These are phyloP conservation scores for Fusarium phyllophilum DNA, from an alignment of 2,329 filamentous ascomycete genomes.

Conservation along the genomic window DNA sequence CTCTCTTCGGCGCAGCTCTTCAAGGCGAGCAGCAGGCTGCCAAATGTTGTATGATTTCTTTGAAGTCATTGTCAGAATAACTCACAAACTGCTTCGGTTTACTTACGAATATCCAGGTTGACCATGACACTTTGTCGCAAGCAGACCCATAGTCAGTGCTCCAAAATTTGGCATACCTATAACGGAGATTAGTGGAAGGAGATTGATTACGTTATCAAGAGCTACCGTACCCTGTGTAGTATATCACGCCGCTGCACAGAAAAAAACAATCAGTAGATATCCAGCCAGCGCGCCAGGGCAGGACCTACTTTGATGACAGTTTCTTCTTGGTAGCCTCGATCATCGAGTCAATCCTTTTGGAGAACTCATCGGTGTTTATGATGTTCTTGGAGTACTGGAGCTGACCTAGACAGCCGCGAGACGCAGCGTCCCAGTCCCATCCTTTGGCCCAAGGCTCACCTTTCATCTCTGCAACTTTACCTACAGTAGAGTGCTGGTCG, in stretches of 20 bases:
- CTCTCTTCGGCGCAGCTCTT: neutral
- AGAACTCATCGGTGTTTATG: neutral
- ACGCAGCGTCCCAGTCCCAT: neutral
- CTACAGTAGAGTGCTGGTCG: neutral
- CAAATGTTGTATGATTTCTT: constrained; percentile 8
- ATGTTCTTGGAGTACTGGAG: neutral
- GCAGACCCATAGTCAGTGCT: neutral
- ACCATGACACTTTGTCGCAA: constrained; percentile 3
- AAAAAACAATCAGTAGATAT: rapidly evolving
- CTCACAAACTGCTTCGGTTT: rapidly evolving
- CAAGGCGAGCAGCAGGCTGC: neutral
- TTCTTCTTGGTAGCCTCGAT: constrained; percentile 10
- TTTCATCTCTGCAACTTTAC: neutral
- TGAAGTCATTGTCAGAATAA: rapidly evolving
- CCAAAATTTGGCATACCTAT: constrained; percentile 25
- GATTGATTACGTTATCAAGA: neutral
- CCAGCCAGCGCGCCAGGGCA: too few relatives aligned
- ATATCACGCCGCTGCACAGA: constrained; percentile 3
- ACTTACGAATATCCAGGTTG: constrained; percentile 14
- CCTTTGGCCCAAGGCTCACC: constrained; percentile 1
- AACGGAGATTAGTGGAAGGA: rapidly evolving
- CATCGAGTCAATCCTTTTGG: neutral
- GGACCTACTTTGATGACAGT: neutral
- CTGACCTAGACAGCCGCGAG: neutral
- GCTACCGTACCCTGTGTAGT: constrained; percentile 5